Percentiles rank a stretch among this genome's conserved stretches.
phyloP scores from a whole-genome alignment of 208 protist species.

The Leishmania tropica region DNA sequence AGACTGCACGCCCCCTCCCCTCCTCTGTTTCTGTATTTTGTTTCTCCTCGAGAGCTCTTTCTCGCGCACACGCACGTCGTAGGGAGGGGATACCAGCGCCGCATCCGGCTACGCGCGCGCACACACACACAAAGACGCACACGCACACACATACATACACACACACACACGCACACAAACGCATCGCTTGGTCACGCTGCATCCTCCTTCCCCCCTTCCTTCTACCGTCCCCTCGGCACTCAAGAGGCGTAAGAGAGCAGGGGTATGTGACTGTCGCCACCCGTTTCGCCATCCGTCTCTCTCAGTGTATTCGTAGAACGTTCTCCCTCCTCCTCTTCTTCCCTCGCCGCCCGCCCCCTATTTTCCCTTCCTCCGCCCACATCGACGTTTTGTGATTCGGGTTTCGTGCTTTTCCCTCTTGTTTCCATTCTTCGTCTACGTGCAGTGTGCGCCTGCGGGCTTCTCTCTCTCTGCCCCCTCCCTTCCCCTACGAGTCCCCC shows the following conservation, averaged over 20 bases:
- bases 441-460: background rate
- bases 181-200: background rate
- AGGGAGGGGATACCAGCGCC: background rate
- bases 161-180: background rate
- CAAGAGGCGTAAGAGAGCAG: background rate
- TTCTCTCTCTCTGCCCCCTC: background rate
- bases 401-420: background rate
- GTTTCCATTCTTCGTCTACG: background rate
- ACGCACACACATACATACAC: background rate
- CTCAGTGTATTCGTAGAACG: slow-evolving; percentile 1
- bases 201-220: background rate
- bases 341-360: background rate
- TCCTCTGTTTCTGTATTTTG: background rate
- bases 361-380: background rate
- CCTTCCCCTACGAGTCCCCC: background rate
- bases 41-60: background rate
- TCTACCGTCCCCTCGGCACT: background rate
- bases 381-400: slow-evolving; percentile 4
- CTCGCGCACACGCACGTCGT: background rate
- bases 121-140: background rate
- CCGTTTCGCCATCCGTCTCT: background rate
- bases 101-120: background rate
- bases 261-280: background rate
- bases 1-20: slow-evolving; percentile 1
- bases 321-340: background rate